These are phyloP conservation scores for Kazachstania bromeliacearum DNA, from an alignment of 805 yeast genomes.

Conservation along the genomic window DNA sequence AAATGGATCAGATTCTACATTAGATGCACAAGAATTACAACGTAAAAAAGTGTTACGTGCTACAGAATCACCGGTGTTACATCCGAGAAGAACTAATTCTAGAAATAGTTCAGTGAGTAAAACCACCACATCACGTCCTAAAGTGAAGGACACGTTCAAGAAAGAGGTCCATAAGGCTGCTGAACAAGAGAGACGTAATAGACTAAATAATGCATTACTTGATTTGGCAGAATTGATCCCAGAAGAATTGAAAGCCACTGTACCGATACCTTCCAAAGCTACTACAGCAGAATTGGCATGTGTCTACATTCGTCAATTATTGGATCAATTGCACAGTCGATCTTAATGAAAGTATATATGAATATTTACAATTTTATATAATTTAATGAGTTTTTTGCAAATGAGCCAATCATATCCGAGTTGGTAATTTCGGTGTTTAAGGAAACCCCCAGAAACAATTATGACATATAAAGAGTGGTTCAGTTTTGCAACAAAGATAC, in stretches of 20 bases:
- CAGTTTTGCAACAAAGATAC: neutral
- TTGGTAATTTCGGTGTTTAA: neutral
- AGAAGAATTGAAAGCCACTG: constrained; percentile 44
- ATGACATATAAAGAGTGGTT: too few relatives aligned
- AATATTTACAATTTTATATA: neutral
- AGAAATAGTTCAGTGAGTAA: constrained; percentile 2
- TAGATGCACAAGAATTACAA: neutral
- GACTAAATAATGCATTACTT: constrained; percentile 80
- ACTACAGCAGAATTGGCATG: constrained; percentile 90
- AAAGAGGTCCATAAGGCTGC: constrained; percentile 69
- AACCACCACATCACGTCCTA: neutral
- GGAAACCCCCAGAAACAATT: too few relatives aligned
- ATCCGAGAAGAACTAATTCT: neutral
- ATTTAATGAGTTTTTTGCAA: neutral
- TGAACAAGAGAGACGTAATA: constrained; percentile 89
- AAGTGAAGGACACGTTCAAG: constrained; percentile 10
- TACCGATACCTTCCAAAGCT: constrained; percentile 75
- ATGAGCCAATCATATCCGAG: neutral
- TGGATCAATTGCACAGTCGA: constrained; percentile 1
- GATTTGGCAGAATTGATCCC: constrained; percentile 67
- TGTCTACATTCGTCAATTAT: constrained; percentile 43
- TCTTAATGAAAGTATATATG: neutral
- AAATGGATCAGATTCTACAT: neutral
- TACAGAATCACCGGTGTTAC: neutral
- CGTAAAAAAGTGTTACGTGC: neutral